phyloP scores from a whole-genome alignment of 169 alveolate genomes.

The Eimeria tenella region DNA sequence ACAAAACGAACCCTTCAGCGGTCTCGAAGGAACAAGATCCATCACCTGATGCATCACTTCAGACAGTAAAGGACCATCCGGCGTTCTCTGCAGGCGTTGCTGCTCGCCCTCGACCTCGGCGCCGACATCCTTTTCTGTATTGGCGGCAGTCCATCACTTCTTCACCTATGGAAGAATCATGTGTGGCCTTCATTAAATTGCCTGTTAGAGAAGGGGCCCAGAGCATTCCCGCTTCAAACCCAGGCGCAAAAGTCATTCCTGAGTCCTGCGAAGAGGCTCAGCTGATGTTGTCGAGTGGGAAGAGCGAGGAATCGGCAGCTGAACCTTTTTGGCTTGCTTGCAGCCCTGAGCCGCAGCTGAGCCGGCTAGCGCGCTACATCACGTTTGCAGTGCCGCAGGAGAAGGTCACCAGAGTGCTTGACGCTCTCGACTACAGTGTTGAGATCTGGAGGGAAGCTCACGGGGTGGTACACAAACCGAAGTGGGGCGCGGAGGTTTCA shows the following conservation, averaged over 20 bases:
- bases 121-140: slow-evolving; percentile 16
- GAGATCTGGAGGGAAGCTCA: slow-evolving; percentile 56
- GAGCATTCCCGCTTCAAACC: background rate
- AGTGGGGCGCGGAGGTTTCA: background rate
- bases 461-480: background rate
- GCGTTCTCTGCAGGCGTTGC: background rate
- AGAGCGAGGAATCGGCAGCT: background rate
- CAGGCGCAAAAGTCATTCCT: background rate
- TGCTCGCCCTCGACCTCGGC: background rate
- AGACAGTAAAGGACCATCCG: background rate
- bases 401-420: slow-evolving; percentile 18
- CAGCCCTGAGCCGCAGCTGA: slow-evolving; percentile 49
- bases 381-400: slow-evolving; percentile 42
- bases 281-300: background rate
- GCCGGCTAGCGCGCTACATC: slow-evolving; percentile 19
- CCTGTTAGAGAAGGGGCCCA: background rate
- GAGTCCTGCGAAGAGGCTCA: slow-evolving; percentile 59
- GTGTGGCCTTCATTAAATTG: slow-evolving; percentile 42
- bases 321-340: slow-evolving; percentile 52
- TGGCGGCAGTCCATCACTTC: slow-evolving; percentile 47
- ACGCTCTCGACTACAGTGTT: slow-evolving; percentile 55
- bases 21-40: background rate
- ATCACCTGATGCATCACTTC: background rate
- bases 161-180: slow-evolving; percentile 7
- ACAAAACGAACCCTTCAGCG: background rate